These are phyloP conservation scores for Ceratopteris richardii DNA, from an alignment of 75 land plant genomes.

Conservation along the genomic window DNA sequence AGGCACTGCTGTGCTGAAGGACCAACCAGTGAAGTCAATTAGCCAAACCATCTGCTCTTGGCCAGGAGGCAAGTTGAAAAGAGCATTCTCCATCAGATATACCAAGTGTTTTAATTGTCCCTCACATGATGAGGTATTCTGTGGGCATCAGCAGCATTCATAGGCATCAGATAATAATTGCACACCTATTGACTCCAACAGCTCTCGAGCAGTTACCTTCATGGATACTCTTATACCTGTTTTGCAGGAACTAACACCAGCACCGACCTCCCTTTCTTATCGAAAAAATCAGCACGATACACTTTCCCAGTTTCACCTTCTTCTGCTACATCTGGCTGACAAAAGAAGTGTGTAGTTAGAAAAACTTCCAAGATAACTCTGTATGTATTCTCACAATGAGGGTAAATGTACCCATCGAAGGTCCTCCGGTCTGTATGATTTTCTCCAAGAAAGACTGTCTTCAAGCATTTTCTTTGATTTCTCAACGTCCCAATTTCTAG, in stretches of 20 bases:
- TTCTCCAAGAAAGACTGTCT: conserved; percentile 74
- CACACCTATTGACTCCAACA: too few species aligned
- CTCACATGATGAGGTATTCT: conserved; percentile 29
- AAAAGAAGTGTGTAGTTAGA: too few species aligned
- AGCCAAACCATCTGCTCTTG: conserved; percentile 79
- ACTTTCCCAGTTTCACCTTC: conserved; percentile 34
- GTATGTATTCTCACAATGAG: too few species aligned
- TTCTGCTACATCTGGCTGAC: conserved; percentile 22
- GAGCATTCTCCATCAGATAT: conserved; percentile 71
- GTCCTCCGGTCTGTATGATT: conserved; percentile 76
- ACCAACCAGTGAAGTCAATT: conserved; percentile 65
- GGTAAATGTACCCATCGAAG: conserved; percentile 73
- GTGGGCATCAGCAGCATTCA: too few species aligned
- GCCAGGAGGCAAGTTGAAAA: conserved; percentile 54
- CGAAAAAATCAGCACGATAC: conserved; percentile 19
- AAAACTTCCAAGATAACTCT: too few species aligned
- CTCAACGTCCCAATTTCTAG: conserved; percentile 75
- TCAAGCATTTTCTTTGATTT: conserved; percentile 84
- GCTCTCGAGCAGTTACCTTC: too few species aligned
- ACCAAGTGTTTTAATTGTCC: conserved; percentile 50
- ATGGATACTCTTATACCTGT: conserved; percentile 17
- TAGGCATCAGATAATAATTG: too few species aligned
- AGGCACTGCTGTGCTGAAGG: conserved; percentile 36
- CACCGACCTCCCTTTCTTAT: conserved; percentile 21
- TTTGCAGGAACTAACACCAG: conserved; percentile 28